Percentiles rank a stretch among this genome's conserved stretches.
Conservation (phyloP, 2,329 filamentous ascomycete species). For the Fusarium begoniae region DNA sequence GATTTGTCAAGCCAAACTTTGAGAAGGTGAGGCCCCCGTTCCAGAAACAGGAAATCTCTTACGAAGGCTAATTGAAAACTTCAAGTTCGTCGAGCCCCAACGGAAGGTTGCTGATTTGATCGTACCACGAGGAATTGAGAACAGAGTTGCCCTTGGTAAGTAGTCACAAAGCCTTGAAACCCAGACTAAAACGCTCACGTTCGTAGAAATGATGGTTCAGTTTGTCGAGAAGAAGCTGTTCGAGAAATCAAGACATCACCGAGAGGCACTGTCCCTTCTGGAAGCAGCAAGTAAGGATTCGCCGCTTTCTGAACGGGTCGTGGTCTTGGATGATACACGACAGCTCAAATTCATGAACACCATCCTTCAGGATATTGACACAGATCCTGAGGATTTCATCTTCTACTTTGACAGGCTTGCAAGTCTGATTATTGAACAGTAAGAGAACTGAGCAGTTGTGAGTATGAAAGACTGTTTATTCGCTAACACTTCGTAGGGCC, state of each 20-base stretch:
- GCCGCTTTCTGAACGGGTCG: slow-evolving; percentile 78
- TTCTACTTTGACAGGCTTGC: slow-evolving; percentile 96
- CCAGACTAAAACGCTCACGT: slow-evolving; percentile 1
- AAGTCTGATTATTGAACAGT: slow-evolving; percentile 84
- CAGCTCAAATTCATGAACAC: slow-evolving; percentile 92
- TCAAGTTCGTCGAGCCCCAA: slow-evolving; percentile 88
- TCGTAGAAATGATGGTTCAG: slow-evolving; percentile 85
- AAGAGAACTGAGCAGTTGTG: slow-evolving; percentile 37
- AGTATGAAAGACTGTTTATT: neutral
- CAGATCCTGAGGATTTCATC: slow-evolving; percentile 87
- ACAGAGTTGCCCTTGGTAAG: slow-evolving; percentile 86
- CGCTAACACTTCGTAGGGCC: slow-evolving; percentile 60
- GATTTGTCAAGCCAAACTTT: slow-evolving; percentile 96
- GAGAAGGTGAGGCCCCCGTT: slow-evolving; percentile 64
- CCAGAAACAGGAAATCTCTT: neutral
- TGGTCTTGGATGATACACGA: slow-evolving; percentile 77
- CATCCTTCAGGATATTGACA: slow-evolving; percentile 83
- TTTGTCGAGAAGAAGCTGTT: slow-evolving; percentile 89
- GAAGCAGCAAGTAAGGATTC: slow-evolving; percentile 76
- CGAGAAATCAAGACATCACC: slow-evolving; percentile 86
- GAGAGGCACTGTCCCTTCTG: slow-evolving; percentile 78
- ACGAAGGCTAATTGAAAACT: slow-evolving; percentile 10
- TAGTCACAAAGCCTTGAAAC: neutral
- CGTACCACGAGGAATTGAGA: slow-evolving; percentile 93
- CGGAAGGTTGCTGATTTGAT: slow-evolving; percentile 93